phyloP scores from a whole-genome alignment of 176 grass and related monocot species.

The Chloris gayana region DNA sequence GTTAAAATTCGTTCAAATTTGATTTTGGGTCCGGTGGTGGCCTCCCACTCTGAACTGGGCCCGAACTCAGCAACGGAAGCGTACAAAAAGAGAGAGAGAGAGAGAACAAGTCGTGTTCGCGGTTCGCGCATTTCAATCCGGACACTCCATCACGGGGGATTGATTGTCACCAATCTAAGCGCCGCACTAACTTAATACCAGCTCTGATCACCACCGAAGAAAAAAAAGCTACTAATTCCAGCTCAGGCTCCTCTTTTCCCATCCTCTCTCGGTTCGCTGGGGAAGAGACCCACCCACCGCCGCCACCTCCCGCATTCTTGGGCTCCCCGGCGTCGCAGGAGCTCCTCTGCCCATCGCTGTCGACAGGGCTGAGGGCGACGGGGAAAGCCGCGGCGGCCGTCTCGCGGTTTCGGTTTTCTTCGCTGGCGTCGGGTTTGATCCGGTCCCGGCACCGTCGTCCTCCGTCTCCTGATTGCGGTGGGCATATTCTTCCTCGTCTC shows the following conservation, averaged over 20 bases:
- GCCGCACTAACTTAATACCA: background rate
- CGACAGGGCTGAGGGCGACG: too few relatives aligned
- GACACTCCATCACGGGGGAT: too few relatives aligned
- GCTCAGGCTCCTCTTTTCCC: conserved; percentile 1
- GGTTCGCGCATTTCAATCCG: too few relatives aligned
- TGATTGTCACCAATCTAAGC: background rate
- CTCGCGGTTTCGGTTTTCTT: conserved; percentile 12
- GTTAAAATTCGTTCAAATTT: too few relatives aligned
- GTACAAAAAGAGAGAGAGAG: too few relatives aligned
- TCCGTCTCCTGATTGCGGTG: background rate
- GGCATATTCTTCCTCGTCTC: background rate
- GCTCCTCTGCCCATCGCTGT: background rate
- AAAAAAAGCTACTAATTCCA: background rate
- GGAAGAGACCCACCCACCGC: too few relatives aligned
- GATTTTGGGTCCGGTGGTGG: too few relatives aligned
- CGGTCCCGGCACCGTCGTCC: background rate
- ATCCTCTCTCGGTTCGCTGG: background rate
- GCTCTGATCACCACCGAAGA: background rate
- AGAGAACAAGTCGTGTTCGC: too few relatives aligned
- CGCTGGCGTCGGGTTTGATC: conserved; percentile 5
- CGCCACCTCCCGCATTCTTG: background rate
- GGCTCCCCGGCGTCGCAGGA: background rate
- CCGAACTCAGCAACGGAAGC: too few relatives aligned
- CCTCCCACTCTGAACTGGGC: too few relatives aligned
- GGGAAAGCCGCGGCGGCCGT: background rate